Conservation (phyloP, 1,139 yeast genomes). For the Komagataea norvegica region DNA sequence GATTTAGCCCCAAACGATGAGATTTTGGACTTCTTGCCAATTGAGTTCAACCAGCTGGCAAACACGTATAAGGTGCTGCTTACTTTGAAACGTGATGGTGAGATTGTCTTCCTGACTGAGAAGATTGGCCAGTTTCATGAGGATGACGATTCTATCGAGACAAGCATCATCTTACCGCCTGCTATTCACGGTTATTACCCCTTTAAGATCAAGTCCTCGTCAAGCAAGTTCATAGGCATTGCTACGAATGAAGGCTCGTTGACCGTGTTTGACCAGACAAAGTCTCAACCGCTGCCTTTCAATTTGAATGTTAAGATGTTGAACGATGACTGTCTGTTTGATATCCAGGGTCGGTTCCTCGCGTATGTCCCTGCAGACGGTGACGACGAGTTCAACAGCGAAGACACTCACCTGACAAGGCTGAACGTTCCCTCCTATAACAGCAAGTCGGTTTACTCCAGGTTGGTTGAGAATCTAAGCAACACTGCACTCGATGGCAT, state of each 20-base stretch:
- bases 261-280: conserved; percentile 20
- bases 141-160: conserved; percentile 8
- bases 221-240: conserved; percentile 20
- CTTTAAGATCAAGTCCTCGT: conserved; percentile 17
- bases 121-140: conserved; percentile 23
- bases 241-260: conserved; percentile 28
- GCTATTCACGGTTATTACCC: conserved; percentile 24
- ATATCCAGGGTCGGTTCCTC: conserved; percentile 47
- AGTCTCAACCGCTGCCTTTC: conserved; percentile 18
- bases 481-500: conserved; percentile 53
- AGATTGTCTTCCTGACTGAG: conserved; percentile 14
- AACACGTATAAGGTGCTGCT: conserved; percentile 21
- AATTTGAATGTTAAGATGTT: conserved; percentile 16
- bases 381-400: background rate
- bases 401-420: conserved; percentile 9
- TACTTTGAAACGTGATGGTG: conserved; percentile 19
- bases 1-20: conserved; percentile 10
- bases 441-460: conserved; percentile 24
- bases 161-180: conserved; percentile 25
- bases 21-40: conserved; percentile 25
- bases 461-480: conserved; percentile 45
- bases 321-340: conserved; percentile 43
- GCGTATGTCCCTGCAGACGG: conserved; percentile 35
- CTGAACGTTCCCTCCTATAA: conserved; percentile 19
- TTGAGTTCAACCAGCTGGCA: conserved; percentile 20